These are phyloP conservation scores for Capsicum baccatum DNA, from an alignment of 257 asterid species.

Conservation along the genomic window DNA sequence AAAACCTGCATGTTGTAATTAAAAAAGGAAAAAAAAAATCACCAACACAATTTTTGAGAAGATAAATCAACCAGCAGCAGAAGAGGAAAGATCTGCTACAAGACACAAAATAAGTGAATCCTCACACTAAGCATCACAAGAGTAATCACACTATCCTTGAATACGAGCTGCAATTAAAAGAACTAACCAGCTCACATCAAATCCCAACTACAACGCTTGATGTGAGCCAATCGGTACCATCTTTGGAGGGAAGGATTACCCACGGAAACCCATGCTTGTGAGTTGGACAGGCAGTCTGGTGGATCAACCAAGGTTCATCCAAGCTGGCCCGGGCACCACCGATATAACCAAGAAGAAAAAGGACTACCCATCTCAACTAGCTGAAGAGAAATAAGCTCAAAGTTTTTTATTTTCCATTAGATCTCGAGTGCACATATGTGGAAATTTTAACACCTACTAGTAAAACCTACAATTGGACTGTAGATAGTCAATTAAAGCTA, in stretches of 20 bases:
- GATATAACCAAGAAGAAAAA: neutral
- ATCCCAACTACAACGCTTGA: constrained; percentile 6
- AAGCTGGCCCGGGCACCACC: neutral
- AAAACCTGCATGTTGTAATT: constrained; percentile 69
- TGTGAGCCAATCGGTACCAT: neutral
- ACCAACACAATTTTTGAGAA: constrained; percentile 22
- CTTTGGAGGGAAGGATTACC: neutral
- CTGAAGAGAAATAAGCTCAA: constrained; percentile 7
- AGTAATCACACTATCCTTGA: constrained; percentile 21
- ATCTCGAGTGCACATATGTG: constrained; percentile 12
- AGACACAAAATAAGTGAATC: neutral
- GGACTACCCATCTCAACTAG: constrained; percentile 4
- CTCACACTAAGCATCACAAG: constrained; percentile 16
- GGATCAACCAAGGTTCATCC: constrained; percentile 15
- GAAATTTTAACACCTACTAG: neutral
- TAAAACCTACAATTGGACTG: constrained; percentile 12
- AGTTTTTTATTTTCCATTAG: neutral
- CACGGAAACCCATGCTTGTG: constrained; percentile 11
- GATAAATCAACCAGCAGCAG: constrained; percentile 11
- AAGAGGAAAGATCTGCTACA: constrained; percentile 18
- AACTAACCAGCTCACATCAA: neutral
- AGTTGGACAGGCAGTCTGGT: neutral
- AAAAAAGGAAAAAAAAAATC: constrained; percentile 10
- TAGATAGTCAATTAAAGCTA: neutral
- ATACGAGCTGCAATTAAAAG: neutral